These are phyloP conservation scores for Thraustotheca clavata DNA, from an alignment of 352 stramenopile species.

Conservation along the genomic window DNA sequence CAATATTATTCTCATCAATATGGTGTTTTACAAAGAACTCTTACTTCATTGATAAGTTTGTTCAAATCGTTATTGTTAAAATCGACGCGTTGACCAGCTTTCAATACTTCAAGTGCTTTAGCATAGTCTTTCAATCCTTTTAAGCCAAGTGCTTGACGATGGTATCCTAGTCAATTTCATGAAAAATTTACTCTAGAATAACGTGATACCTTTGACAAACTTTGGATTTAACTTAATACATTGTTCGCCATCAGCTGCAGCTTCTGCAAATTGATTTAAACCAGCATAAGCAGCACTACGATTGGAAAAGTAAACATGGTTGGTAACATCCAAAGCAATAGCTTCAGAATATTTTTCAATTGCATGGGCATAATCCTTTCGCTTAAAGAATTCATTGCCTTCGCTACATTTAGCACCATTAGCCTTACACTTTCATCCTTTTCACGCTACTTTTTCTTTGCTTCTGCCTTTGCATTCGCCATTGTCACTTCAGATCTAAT, in stretches of 20 bases:
- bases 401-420: constrained; percentile 40
- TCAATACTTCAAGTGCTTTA: constrained; percentile 65
- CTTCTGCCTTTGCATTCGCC: constrained; percentile 20
- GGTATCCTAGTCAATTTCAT: constrained; percentile 61
- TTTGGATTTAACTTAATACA: constrained; percentile 89
- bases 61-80: constrained; percentile 83
- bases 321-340: constrained; percentile 75
- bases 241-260: constrained; percentile 72
- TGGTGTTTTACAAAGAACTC: background rate
- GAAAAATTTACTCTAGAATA: background rate
- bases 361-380: constrained; percentile 77
- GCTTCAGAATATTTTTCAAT: constrained; percentile 92
- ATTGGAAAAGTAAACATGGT: constrained; percentile 95
- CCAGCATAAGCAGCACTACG: constrained; percentile 64
- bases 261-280: constrained; percentile 66
- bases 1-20: background rate
- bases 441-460: constrained; percentile 23
- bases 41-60: constrained; percentile 39
- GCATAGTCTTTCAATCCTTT: constrained; percentile 81
- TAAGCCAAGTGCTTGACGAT: constrained; percentile 88
- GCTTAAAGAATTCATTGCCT: constrained; percentile 94
- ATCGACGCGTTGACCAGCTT: constrained; percentile 61
- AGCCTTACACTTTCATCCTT: background rate
- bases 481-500: background rate
- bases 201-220: constrained; percentile 89